Conservation (phyloP, 2,329 filamentous ascomycete species). For the Aspergillus proliferans region DNA sequence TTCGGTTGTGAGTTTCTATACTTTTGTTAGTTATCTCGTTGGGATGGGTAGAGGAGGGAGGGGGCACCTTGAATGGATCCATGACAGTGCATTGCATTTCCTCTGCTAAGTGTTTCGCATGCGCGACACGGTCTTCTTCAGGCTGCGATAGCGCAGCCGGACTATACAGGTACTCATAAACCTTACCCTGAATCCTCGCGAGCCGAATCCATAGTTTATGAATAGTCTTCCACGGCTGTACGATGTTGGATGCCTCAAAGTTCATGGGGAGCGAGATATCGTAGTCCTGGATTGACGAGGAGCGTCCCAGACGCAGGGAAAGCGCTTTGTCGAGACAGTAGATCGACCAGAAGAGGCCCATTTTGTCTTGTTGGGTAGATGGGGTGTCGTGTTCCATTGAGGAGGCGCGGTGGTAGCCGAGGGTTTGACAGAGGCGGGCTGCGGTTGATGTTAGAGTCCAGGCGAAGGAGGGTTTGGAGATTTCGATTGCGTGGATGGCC, state of each 20-base stretch:
- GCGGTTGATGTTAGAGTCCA: slow-evolving; percentile 58
- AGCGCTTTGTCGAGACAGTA: slow-evolving; percentile 57
- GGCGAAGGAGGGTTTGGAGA: slow-evolving; percentile 57
- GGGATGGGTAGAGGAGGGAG: no score
- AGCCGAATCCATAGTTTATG: slow-evolving; percentile 52
- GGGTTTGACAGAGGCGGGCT: slow-evolving; percentile 54
- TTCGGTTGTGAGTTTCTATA: slow-evolving; percentile 8
- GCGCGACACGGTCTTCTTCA: slow-evolving; percentile 19
- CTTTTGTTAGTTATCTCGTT: background rate
- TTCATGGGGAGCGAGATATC: slow-evolving; percentile 48
- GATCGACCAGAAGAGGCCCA: slow-evolving; percentile 51
- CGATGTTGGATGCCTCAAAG: slow-evolving; percentile 7
- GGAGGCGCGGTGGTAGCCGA: slow-evolving; percentile 50
- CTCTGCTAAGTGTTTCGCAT: slow-evolving; percentile 22
- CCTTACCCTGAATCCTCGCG: slow-evolving; percentile 52
- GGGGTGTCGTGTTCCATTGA: slow-evolving; percentile 21
- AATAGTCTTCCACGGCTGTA: slow-evolving; percentile 39
- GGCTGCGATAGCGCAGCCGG: slow-evolving; percentile 22
- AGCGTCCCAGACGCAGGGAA: slow-evolving; percentile 54
- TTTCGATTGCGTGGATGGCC: slow-evolving; percentile 58
- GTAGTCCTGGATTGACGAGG: slow-evolving; percentile 53
- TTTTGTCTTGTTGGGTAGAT: slow-evolving; percentile 24
- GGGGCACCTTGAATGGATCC: slow-evolving; percentile 24
- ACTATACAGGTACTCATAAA: slow-evolving; percentile 54
- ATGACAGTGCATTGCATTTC: slow-evolving; percentile 24